Conservation (phyloP, 2,329 filamentous ascomycete species). For the Hypoxylon sp. region DNA sequence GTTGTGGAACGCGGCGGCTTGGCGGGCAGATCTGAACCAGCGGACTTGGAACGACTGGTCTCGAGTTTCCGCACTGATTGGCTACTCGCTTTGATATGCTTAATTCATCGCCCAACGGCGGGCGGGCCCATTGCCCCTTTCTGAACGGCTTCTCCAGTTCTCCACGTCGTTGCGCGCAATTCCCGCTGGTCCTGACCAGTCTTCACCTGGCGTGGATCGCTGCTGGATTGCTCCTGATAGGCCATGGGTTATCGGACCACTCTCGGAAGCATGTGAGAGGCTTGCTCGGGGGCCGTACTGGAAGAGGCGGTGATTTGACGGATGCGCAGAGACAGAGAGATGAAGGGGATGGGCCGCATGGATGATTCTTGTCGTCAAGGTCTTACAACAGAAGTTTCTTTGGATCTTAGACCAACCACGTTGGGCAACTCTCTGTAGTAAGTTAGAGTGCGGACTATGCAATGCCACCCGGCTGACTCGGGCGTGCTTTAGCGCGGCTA, state of each 20-base stretch:
- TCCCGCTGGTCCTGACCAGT: conserved; percentile 22
- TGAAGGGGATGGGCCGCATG: conserved; percentile 39
- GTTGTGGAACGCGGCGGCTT: conserved; percentile 40
- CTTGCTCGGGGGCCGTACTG: conserved; percentile 26
- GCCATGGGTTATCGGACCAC: conserved; percentile 35
- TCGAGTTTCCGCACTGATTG: conserved; percentile 36
- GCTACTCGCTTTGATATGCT: conserved; percentile 34
- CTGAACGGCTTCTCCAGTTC: conserved; percentile 21
- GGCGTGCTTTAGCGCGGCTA: conserved; percentile 40
- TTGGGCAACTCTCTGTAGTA: conserved; percentile 21
- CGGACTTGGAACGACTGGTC: conserved; percentile 30
- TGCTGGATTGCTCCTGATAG: conserved; percentile 4
- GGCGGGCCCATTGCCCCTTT: conserved; percentile 30
- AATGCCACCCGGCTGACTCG: conserved; percentile 31
- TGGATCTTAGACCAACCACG: conserved; percentile 37
- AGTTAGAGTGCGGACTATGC: conserved; percentile 28
- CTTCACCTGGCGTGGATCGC: conserved; percentile 35
- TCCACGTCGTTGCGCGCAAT: conserved; percentile 33
- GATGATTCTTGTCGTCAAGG: conserved; percentile 38
- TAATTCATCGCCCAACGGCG: conserved; percentile 33
- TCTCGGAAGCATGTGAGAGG: conserved; percentile 45
- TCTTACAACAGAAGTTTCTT: conserved; percentile 43
- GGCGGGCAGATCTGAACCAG: conserved; percentile 41
- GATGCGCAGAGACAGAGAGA: conserved; percentile 37
- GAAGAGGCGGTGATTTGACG: conserved; percentile 37